A percentile compares a stretch with the other conserved stretches of the same genome.
These are phyloP conservation scores for Mycosphaerella sp. DNA, from an alignment of 2,329 filamentous ascomycete species.

Conservation along the genomic window DNA sequence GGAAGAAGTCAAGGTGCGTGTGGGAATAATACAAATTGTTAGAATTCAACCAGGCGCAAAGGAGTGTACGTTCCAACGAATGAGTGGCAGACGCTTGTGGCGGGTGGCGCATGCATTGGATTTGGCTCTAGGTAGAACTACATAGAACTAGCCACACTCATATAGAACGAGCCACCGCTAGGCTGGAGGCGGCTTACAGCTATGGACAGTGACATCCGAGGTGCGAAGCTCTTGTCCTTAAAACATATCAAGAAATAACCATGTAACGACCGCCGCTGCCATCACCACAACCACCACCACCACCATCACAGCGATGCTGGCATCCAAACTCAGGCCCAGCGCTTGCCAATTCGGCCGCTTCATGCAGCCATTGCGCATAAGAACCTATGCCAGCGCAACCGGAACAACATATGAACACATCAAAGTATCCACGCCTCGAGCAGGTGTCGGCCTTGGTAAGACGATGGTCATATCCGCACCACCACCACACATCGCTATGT, in stretches of 20 bases:
- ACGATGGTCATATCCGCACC: not conserved
- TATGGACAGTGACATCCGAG: not conserved
- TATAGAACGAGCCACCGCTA: no score
- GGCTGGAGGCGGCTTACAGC: not conserved
- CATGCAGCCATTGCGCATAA: constrained; percentile 50
- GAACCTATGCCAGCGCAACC: constrained; percentile 45
- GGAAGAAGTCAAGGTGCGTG: not conserved
- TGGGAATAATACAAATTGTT: not conserved
- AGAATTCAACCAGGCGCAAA: not conserved
- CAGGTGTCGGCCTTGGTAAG: constrained; percentile 83
- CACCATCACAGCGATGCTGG: constrained; percentile 24
- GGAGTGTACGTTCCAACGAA: not conserved
- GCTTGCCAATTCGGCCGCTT: constrained; percentile 55
- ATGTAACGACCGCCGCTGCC: not conserved
- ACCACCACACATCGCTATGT: not conserved
- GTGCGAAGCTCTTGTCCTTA: not conserved
- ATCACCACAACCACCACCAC: not conserved
- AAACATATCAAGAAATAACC: no score
- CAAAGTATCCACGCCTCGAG: constrained; percentile 71
- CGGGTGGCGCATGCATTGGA: not conserved
- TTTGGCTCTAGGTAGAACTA: no score
- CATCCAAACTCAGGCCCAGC: constrained; percentile 48
- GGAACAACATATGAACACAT: constrained; percentile 67
- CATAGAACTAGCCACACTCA: no score
- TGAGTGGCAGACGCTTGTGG: not conserved